Conservation (phyloP, 257 asterid species). For the Solanum clarkiae region DNA sequence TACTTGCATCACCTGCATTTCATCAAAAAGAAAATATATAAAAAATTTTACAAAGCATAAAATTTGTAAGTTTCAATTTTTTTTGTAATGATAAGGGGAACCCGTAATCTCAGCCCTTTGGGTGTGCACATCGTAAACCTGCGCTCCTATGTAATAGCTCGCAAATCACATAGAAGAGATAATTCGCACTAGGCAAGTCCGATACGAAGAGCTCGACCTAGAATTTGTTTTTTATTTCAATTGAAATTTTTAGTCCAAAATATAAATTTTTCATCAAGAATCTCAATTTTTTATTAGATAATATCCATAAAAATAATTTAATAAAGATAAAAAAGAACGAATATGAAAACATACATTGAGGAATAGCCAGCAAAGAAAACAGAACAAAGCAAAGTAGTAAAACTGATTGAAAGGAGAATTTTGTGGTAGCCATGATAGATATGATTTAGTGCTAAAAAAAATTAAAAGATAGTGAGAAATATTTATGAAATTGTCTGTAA, state of each 20-base stretch:
- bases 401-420: not conserved
- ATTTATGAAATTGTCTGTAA: not conserved
- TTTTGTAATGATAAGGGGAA: too few relatives aligned
- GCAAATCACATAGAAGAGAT: too few relatives aligned
- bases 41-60: not conserved
- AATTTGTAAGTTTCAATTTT: not conserved
- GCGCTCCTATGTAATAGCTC: too few relatives aligned
- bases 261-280: too few relatives aligned
- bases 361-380: not conserved
- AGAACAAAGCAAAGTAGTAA: not conserved
- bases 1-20: not conserved
- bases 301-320: too few relatives aligned
- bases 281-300: not conserved
- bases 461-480: not conserved
- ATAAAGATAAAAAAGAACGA: not conserved
- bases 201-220: too few relatives aligned
- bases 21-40: not conserved
- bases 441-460: not conserved
- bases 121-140: too few relatives aligned
- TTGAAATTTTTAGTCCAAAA: too few relatives aligned
- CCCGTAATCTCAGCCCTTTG: too few relatives aligned
- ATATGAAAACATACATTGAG: not conserved
- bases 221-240: too few relatives aligned
- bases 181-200: too few relatives aligned
- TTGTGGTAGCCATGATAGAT: not conserved